Evolutionary conservation across 1,284 basidiomycete genomes (phyloP).

Genomic region (Cutaneotrichosporon sp.): DNA sequence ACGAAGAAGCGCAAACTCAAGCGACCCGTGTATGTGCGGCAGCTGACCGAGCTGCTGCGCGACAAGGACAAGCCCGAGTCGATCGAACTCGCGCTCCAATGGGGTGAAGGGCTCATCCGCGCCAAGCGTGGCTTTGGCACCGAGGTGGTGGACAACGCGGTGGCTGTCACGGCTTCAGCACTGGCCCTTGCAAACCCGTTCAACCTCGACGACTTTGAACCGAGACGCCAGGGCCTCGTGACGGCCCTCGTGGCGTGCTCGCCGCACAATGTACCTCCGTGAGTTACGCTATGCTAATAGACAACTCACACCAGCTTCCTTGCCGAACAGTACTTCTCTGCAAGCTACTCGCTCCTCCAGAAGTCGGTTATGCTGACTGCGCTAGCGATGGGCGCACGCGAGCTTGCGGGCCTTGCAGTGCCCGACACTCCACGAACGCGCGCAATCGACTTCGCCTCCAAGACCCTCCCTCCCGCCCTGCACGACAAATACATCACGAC

Average conservation of each 20-base stretch:
- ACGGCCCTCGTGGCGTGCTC: slow-evolving; percentile 76
- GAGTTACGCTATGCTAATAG: slow-evolving; percentile 48
- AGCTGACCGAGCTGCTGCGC: slow-evolving; percentile 70
- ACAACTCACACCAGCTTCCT: slow-evolving; percentile 60
- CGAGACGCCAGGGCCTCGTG: slow-evolving; percentile 70
- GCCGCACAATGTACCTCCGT: slow-evolving; percentile 76
- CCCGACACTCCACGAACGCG: slow-evolving; percentile 34
- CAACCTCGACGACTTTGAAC: slow-evolving; percentile 74
- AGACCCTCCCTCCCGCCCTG: slow-evolving; percentile 66
- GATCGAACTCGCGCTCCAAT: slow-evolving; percentile 72
- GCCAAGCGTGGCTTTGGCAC: slow-evolving; percentile 77
- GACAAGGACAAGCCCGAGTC: slow-evolving; percentile 70
- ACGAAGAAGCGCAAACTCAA: slow-evolving; percentile 61
- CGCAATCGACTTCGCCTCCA: slow-evolving; percentile 67
- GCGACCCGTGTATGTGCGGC: slow-evolving; percentile 77
- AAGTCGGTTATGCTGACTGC: slow-evolving; percentile 81
- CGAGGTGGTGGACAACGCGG: slow-evolving; percentile 75
- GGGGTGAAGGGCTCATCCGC: slow-evolving; percentile 76
- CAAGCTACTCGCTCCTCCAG: slow-evolving; percentile 83
- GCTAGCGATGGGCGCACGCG: slow-evolving; percentile 77
- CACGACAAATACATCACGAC: slow-evolving; percentile 66
- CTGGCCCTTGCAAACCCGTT: slow-evolving; percentile 78
- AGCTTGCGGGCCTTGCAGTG: slow-evolving; percentile 71
- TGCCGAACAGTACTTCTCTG: slow-evolving; percentile 89
- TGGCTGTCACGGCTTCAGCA: slow-evolving; percentile 72